Conservation (phyloP, 2,329 filamentous ascomycete species). For the Biscogniauxia marginata region DNA sequence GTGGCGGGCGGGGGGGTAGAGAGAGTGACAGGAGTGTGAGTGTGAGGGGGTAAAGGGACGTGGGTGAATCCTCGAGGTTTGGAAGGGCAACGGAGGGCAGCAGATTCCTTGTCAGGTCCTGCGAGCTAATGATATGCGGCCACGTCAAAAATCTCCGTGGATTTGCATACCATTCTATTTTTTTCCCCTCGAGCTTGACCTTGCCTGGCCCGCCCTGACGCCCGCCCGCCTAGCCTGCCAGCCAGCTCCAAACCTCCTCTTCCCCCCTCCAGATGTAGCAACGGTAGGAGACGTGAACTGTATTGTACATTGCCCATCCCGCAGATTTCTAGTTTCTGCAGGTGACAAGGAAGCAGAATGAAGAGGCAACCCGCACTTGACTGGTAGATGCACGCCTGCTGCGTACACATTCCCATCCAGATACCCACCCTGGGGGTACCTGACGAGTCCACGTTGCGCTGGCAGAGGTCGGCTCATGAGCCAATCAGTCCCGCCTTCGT, state of each 20-base stretch:
- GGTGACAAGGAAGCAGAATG: conserved; percentile 1
- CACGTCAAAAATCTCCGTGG: conserved; percentile 35
- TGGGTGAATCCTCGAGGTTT: background rate
- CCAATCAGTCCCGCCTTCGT: conserved; percentile 31
- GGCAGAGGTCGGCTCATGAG: conserved; percentile 20
- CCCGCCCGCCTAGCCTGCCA: conserved; percentile 6
- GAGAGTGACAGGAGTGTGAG: background rate
- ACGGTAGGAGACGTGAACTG: background rate
- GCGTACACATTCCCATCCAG: conserved; percentile 16
- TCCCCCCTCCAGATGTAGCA: background rate
- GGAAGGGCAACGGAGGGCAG: background rate
- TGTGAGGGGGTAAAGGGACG: conserved; percentile 6
- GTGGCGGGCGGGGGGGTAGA: background rate
- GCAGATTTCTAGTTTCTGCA: background rate
- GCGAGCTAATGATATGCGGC: conserved; percentile 32
- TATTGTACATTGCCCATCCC: background rate
- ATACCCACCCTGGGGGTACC: conserved; percentile 22
- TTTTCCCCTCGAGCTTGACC: conserved; percentile 10
- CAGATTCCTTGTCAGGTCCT: conserved; percentile 9
- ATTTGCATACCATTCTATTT: conserved; percentile 1
- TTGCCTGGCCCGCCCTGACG: conserved; percentile 4
- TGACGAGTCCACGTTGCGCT: conserved; percentile 29
- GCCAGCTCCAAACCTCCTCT: background rate
- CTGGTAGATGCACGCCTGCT: conserved; percentile 15
- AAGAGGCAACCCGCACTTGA: conserved; percentile 12